phyloP scores from a whole-genome alignment of 2,329 filamentous ascomycete genomes.

The Nothomitra cinnamomea region DNA sequence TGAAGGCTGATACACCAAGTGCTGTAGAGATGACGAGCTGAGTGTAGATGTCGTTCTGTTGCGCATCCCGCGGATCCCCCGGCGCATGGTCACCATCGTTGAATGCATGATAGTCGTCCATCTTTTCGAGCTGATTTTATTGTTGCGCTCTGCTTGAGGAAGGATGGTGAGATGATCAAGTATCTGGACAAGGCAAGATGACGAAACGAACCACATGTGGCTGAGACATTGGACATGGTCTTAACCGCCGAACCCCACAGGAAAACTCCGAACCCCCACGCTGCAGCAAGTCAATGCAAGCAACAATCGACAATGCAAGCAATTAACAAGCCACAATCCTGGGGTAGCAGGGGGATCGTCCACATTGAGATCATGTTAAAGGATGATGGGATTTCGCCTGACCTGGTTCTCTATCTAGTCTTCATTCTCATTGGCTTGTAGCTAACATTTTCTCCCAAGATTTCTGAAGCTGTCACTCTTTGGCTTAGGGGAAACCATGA shows the following conservation, averaged over 20 bases:
- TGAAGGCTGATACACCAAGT: conserved; percentile 53
- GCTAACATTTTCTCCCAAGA: conserved; percentile 6
- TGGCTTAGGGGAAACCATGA: conserved; percentile 14
- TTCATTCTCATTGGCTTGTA: background rate
- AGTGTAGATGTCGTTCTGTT: conserved; percentile 27
- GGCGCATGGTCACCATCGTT: background rate
- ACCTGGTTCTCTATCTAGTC: conserved; percentile 6
- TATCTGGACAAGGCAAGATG: background rate
- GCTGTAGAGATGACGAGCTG: conserved; percentile 58
- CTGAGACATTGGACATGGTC: no score
- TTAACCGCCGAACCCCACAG: background rate
- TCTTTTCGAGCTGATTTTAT: background rate
- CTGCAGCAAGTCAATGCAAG: conserved; percentile 5
- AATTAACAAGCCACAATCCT: conserved; percentile 6
- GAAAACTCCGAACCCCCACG: background rate
- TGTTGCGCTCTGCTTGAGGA: background rate
- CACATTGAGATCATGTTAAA: conserved; percentile 18
- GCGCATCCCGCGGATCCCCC: background rate
- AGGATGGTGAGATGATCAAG: background rate
- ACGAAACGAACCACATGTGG: background rate
- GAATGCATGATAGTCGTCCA: background rate
- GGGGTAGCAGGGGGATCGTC: conserved; percentile 13
- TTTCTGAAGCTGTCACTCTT: conserved; percentile 15
- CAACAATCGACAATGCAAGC: conserved; percentile 9
- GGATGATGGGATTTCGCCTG: conserved; percentile 7